Evolutionary conservation across 2,329 filamentous ascomycete genomes (phyloP), one percentile per base, ranked within the genome.

Genomic region (Venturia effusa): DNA sequence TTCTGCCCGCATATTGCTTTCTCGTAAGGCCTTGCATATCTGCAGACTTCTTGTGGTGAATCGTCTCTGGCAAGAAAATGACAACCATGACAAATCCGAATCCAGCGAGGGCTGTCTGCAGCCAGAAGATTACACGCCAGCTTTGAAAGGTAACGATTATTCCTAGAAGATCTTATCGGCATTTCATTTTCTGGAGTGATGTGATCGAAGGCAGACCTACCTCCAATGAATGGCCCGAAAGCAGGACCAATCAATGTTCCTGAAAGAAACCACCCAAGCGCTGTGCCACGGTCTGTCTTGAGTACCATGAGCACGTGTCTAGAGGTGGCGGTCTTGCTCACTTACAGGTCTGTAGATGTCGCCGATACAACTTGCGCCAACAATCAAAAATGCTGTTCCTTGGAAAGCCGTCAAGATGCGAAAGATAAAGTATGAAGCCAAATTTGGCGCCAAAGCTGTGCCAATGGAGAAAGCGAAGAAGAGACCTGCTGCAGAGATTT

Each of bases 61-160:
- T 87, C 0, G 88, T 92, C 71, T 92, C 88, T 0, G 87, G 87
- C 13, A 92, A 80, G 15, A 90, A 76, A 68, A 89, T 84, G 67
- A 84, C 81, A 39, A 88, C 81, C 0, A 86, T 80, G 0, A 86
- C 24, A 0, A 81, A 78, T 0, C 83, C 86, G 0, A 82, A 70
- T 1, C 82, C 87, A 0, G 85, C 86, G 6, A 91, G 78, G 0
- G 82, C 88, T 0, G 86, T 84, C 70, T 92, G 88, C 0, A 92
- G 77, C 85, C 88, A 92, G 76, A 91, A 92, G 62, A 92, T 90
- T 51, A 83, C 83, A 22, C 88, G 81, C 89, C 89, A 93, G 1
- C 80, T 83, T 7, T 81, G 79, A 73, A 85, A 91, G 0, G 88
- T 92, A 19, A 92, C 87, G 61, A 93, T 89, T 55, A 91, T 85